Evolutionary conservation across 148 eudicot genomes (phyloP), one percentile per base, ranked within the genome.

Genomic region (Camellia lanceoleosa): DNA sequence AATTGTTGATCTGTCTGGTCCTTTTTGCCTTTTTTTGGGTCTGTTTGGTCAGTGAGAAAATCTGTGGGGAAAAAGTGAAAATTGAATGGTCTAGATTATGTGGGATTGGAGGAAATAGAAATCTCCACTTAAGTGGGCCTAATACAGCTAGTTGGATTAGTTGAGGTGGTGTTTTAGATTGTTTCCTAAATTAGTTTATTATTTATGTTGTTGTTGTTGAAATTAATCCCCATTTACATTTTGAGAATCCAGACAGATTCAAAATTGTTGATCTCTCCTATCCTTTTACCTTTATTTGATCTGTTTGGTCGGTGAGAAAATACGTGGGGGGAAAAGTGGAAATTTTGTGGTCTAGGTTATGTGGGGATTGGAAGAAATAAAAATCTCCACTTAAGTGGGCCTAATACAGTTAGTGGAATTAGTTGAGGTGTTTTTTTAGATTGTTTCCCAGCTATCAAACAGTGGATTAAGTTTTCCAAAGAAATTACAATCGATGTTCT

Each of bases 201-300:
- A 41, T 59, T 69, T 49, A 20, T 20, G 52, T 80, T 20, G 38
- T 23, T 23, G 30, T 30, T 30, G 38, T 30, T 1, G 38, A 30
- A 30, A 30, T 30, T 30, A 30, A 30, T 30, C 38, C 38, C 38
- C 38, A 30, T 30, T 30, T 30, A 30, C 38, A 30, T 30, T 30
- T 30, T 30, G 38, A 30, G 38, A 15, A 54, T 55, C 44, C n/a
- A 62, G 43, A 7, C 11, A n/a, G 20, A 59, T 10, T 7, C 2
- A 42, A 13, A 16, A 47, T 0, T 23, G 63, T 75, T 80, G 74
- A 80, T 43, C 38, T 66, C 66, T 75, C 49, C 43, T 69, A 73
- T 69, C 63, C 60, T 30, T 46, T n/a, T 2, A 6, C 65, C 55
- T 60, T 1, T 30, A 30, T 30, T 30, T 67, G 65, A 47, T 58